phyloP scores from a whole-genome alignment of 345 rosid species.

The Pugionium dolabratum region DNA sequence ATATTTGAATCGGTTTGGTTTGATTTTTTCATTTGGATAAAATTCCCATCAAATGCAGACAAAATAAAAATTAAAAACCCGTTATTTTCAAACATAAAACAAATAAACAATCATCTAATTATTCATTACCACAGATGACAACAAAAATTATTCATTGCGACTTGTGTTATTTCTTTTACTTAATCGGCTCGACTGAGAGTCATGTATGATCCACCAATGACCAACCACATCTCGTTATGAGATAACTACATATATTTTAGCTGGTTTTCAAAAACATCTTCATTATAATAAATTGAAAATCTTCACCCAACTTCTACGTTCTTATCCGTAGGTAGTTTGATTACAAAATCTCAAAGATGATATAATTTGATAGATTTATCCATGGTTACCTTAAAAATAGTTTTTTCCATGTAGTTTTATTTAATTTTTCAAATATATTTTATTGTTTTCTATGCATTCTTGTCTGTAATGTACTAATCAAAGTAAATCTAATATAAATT shows the following conservation, averaged over 20 bases:
- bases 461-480: no score
- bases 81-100: neutral
- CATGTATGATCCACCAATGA: constrained; percentile 22
- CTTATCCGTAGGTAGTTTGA: constrained; percentile 21
- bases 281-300: constrained; percentile 18
- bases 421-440: no score
- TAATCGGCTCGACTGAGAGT: constrained; percentile 12
- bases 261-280: constrained; percentile 12
- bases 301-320: constrained; percentile 10
- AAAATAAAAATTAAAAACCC: no score
- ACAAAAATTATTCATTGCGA: neutral
- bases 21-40: no score
- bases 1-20: no score
- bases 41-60: no score
- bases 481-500: no score
- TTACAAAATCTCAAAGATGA: constrained; percentile 24
- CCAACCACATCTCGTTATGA: constrained; percentile 31
- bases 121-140: neutral
- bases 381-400: no score
- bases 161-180: constrained; percentile 12
- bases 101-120: neutral
- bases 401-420: no score
- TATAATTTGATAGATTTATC: neutral
- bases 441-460: no score
- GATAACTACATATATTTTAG: constrained; percentile 28